These are phyloP conservation scores for Myotisia sp. DNA, from an alignment of 2,329 filamentous ascomycete genomes.

Conservation along the genomic window DNA sequence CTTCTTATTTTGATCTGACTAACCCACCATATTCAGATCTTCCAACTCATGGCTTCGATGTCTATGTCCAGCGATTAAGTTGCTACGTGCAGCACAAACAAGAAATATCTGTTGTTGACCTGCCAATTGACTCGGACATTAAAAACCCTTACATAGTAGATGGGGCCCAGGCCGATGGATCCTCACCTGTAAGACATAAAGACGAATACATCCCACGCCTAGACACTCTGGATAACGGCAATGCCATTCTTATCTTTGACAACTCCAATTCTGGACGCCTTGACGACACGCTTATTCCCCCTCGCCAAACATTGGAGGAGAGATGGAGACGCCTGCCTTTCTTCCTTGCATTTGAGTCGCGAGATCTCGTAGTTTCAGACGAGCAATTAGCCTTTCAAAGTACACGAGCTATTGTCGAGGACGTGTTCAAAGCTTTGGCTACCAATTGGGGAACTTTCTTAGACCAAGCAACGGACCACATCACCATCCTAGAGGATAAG, in stretches of 20 bases:
- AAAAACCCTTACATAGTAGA: constrained; percentile 33
- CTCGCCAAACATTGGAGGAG: constrained; percentile 37
- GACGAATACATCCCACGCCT: constrained; percentile 29
- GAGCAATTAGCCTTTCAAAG: constrained; percentile 33
- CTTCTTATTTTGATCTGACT: neutral
- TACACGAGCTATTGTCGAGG: constrained; percentile 36
- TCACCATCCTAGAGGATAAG: constrained; percentile 37
- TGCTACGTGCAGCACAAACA: constrained; percentile 39
- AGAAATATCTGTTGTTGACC: constrained; percentile 19
- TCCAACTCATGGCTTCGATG: constrained; percentile 34
- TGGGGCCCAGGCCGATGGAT: constrained; percentile 18
- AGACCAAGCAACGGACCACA: constrained; percentile 34
- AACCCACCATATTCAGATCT: constrained; percentile 18
- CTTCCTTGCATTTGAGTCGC: constrained; percentile 31
- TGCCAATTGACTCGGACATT: constrained; percentile 28
- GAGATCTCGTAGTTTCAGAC: constrained; percentile 27
- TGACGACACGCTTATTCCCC: constrained; percentile 37
- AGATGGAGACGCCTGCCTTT: constrained; percentile 41
- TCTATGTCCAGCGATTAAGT: constrained; percentile 36
- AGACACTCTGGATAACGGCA: constrained; percentile 35
- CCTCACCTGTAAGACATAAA: constrained; percentile 17
- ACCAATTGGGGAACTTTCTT: constrained; percentile 35
- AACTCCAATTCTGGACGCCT: constrained; percentile 34
- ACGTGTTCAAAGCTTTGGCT: constrained; percentile 36
- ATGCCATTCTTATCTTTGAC: constrained; percentile 41